Conservation (phyloP, 108 stramenopile genomes). For the Aureococcus anophagefferens region DNA sequence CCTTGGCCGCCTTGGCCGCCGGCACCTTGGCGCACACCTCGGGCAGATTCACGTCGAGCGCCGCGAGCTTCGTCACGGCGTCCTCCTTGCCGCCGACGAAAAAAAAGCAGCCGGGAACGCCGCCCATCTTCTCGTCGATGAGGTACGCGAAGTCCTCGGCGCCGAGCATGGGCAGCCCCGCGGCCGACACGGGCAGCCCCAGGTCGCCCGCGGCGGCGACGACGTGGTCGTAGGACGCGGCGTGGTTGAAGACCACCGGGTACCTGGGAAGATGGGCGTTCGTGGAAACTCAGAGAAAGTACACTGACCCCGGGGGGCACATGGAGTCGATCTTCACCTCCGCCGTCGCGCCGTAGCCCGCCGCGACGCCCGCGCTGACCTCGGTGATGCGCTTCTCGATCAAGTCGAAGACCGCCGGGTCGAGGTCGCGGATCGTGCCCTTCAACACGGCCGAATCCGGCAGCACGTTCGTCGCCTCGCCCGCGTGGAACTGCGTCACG, state of each 20-base stretch:
- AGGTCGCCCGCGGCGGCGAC: not conserved
- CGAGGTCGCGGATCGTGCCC: conserved; percentile 2
- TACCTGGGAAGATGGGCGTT: too few relatives aligned
- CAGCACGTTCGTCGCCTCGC: conserved; percentile 1
- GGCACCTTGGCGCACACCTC: not conserved
- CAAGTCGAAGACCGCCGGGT: not conserved
- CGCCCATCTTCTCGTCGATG: not conserved
- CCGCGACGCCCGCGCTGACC: not conserved
- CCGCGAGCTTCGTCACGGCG: not conserved
- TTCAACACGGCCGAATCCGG: not conserved
- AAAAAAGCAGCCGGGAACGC: not conserved
- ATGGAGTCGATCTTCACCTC: not conserved
- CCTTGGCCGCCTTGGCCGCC: too few relatives aligned
- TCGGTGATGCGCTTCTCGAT: not conserved
- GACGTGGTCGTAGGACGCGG: not conserved
- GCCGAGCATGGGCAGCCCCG: not conserved
- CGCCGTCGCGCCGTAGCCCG: not conserved
- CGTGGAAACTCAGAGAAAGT: too few relatives aligned
- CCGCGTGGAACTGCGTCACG: not conserved
- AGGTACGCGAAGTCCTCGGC: conserved; percentile 1
- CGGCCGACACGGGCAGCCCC: too few relatives aligned
- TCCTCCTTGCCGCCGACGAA: not conserved
- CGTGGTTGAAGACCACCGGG: too few relatives aligned
- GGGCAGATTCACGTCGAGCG: not conserved
- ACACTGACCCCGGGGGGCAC: too few relatives aligned